These are phyloP conservation scores for Monilinia fructigena DNA, from an alignment of 2,329 filamentous ascomycete genomes.

Conservation along the genomic window DNA sequence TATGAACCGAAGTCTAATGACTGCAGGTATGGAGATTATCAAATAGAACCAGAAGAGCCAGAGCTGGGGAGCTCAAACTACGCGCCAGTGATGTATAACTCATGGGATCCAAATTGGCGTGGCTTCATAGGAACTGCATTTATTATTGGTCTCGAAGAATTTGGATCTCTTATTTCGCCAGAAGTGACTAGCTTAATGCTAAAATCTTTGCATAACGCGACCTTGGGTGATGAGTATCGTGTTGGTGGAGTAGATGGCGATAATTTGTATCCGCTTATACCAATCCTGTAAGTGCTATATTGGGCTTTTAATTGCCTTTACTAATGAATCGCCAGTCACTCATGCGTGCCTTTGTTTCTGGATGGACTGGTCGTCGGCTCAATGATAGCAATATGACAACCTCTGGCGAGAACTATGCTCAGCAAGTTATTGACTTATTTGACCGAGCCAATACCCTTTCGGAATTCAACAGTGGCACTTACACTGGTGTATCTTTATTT, in stretches of 20 bases:
- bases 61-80: slow-evolving; percentile 54
- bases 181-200: slow-evolving; percentile 46
- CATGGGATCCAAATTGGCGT: slow-evolving; percentile 65
- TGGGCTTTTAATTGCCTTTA: not conserved
- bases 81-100: slow-evolving; percentile 51
- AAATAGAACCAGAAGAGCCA: slow-evolving; percentile 56
- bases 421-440: slow-evolving; percentile 57
- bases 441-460: slow-evolving; percentile 55
- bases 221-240: slow-evolving; percentile 54
- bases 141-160: slow-evolving; percentile 59
- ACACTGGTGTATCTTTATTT: slow-evolving; percentile 60
- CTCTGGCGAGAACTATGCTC: slow-evolving; percentile 55
- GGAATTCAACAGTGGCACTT: slow-evolving; percentile 57
- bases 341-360: slow-evolving; percentile 61
- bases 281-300: slow-evolving; percentile 46
- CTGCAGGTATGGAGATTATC: slow-evolving; percentile 47
- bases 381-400: slow-evolving; percentile 58
- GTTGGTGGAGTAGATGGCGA: slow-evolving; percentile 57
- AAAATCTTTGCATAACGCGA: slow-evolving; percentile 53
- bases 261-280: slow-evolving; percentile 61
- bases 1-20: not conserved
- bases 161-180: slow-evolving; percentile 40
- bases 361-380: slow-evolving; percentile 56
- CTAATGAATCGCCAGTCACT: slow-evolving; percentile 44
- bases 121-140: slow-evolving; percentile 61